Evolutionary conservation across 176 grass and related monocot species (phyloP).

Genomic region (Bonia amplexicaulis): DNA sequence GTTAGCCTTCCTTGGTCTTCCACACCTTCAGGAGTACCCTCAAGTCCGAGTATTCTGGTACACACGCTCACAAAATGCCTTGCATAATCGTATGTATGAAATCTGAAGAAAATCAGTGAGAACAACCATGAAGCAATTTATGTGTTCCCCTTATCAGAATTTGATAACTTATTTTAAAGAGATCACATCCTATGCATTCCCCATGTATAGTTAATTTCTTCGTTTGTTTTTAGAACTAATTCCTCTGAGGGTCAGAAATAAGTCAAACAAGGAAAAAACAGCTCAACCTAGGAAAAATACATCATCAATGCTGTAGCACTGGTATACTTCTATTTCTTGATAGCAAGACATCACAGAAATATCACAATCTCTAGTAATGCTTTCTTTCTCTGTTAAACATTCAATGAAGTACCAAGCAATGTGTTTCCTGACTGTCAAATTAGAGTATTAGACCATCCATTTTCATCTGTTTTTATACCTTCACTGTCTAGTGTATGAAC

Average conservation of each 20-base stretch:
- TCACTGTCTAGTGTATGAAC: background rate
- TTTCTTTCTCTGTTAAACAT: background rate
- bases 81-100: constrained; percentile 88
- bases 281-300: background rate
- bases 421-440: background rate
- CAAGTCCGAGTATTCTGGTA: constrained; percentile 96
- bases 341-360: constrained; percentile 1
- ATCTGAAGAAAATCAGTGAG: constrained; percentile 43
- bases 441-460: background rate
- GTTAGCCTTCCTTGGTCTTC: constrained; percentile 97
- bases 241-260: background rate
- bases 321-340: background rate
- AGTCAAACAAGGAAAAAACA: background rate
- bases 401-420: background rate
- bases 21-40: constrained; percentile 96
- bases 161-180: constrained; percentile 1
- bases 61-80: constrained; percentile 95
- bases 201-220: background rate
- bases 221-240: background rate
- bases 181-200: background rate
- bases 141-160: background rate
- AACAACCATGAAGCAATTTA: background rate
- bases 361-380: background rate
- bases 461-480: background rate
- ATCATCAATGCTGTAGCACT: background rate